Percentiles rank a stretch among this genome's conserved stretches.
Conservation (phyloP, 202 grass and related monocot genomes). For the Miscanthus sacchariflorus region DNA sequence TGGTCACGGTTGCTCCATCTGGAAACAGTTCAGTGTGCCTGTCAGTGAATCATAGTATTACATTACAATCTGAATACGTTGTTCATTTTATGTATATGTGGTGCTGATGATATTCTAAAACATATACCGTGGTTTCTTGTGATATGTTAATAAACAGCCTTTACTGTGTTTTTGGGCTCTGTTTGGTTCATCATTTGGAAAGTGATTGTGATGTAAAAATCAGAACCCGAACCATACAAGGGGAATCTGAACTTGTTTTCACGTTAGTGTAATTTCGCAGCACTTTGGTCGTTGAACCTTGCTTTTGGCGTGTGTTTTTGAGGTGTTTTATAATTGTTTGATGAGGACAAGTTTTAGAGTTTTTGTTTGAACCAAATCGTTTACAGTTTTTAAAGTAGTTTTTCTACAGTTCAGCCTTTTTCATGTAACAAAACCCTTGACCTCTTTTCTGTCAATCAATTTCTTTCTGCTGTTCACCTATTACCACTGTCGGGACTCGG, state of each 20-base stretch:
- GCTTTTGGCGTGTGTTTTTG: too few relatives aligned
- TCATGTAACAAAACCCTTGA: too few relatives aligned
- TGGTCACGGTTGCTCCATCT: neutral
- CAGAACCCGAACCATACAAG: neutral
- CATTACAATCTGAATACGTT: neutral
- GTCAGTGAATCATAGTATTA: neutral
- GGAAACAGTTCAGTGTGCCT: conserved; percentile 4
- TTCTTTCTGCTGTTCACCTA: too few relatives aligned
- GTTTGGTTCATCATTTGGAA: neutral
- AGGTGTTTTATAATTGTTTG: too few relatives aligned
- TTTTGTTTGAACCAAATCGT: too few relatives aligned
- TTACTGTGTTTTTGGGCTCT: neutral
- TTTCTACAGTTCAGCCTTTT: too few relatives aligned
- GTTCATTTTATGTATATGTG: conserved; percentile 34
- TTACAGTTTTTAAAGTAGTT: too few relatives aligned
- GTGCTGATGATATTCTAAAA: conserved; percentile 13
- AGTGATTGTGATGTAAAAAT: neutral
- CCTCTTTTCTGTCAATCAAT: too few relatives aligned
- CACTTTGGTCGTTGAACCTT: too few relatives aligned
- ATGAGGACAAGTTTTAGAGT: too few relatives aligned
- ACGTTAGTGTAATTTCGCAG: too few relatives aligned
- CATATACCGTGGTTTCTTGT: conserved; percentile 20
- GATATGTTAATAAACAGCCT: conserved; percentile 50
- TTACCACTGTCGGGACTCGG: too few relatives aligned
- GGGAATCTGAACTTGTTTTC: neutral